These are phyloP conservation scores for Vitis hybrid DNA, from an alignment of 177 flowering plant genomes.

Conservation along the genomic window DNA sequence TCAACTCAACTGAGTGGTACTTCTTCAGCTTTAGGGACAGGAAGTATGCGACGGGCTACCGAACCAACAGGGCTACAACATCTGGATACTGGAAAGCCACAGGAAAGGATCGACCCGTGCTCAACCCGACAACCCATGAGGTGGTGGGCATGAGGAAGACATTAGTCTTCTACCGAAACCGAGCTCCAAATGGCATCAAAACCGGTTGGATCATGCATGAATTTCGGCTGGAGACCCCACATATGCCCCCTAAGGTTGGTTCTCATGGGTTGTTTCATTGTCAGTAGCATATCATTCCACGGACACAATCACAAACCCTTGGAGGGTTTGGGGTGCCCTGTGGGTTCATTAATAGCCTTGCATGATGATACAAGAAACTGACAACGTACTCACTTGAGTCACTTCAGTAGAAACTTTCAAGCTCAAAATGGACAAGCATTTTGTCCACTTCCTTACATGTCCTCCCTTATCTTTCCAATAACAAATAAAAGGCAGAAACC, in stretches of 20 bases:
- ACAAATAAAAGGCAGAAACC: too few species aligned
- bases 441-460: too few species aligned
- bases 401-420: too few species aligned
- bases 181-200: slow-evolving; percentile 88
- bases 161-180: slow-evolving; percentile 68
- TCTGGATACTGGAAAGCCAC: slow-evolving; percentile 93
- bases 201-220: slow-evolving; percentile 96
- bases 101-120: slow-evolving; percentile 70
- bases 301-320: too few species aligned
- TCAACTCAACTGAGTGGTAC: slow-evolving; percentile 83
- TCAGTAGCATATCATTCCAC: not conserved
- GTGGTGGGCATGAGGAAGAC: slow-evolving; percentile 88
- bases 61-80: slow-evolving; percentile 71
- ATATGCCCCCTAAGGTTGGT: slow-evolving; percentile 68
- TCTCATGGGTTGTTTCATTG: not conserved
- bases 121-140: slow-evolving; percentile 43
- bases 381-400: too few species aligned
- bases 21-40: slow-evolving; percentile 90
- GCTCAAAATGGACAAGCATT: too few species aligned
- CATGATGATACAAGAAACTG: too few species aligned
- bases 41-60: slow-evolving; percentile 73
- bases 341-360: too few species aligned
- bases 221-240: slow-evolving; percentile 72
- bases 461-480: too few species aligned
- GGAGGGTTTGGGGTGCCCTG: too few species aligned